Evolutionary conservation across 169 alveolate genomes (phyloP).

Genomic region (Cryptosporidium andersoni): DNA sequence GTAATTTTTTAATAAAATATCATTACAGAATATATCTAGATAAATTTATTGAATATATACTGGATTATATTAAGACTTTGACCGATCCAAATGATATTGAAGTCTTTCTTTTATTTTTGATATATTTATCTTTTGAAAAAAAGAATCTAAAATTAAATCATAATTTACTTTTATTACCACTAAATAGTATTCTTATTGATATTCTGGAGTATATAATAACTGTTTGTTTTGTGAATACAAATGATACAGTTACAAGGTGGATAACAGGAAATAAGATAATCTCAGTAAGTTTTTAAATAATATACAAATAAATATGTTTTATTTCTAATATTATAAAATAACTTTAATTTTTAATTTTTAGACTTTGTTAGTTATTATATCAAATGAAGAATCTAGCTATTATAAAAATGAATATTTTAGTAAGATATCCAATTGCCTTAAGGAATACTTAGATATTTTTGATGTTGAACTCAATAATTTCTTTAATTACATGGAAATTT

Average conservation of each 20-base stretch:
- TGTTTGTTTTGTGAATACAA: conserved; percentile 11
- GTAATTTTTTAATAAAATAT: no score
- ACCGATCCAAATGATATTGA: conserved; percentile 46
- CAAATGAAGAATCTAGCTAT: conserved; percentile 10
- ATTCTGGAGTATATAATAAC: conserved; percentile 14
- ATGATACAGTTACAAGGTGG: conserved; percentile 34
- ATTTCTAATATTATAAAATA: background rate
- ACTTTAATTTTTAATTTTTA: background rate
- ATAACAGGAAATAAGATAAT: conserved; percentile 24
- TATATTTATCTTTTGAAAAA: conserved; percentile 16
- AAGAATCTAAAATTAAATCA: conserved; percentile 7
- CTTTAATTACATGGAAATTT: no score
- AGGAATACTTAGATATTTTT: background rate
- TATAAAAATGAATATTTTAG: conserved; percentile 16
- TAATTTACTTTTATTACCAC: background rate
- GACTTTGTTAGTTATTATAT: conserved; percentile 28
- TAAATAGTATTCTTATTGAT: conserved; percentile 32
- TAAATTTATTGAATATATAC: background rate
- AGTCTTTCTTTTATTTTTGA: conserved; percentile 10
- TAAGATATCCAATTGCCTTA: conserved; percentile 13
- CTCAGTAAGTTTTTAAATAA: conserved; percentile 27
- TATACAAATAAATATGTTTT: background rate
- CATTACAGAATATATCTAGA: no score
- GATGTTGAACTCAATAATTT: background rate
- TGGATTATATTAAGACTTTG: conserved; percentile 28